Conservation (phyloP, 345 rosid species). For the Kernera saxatilis region DNA sequence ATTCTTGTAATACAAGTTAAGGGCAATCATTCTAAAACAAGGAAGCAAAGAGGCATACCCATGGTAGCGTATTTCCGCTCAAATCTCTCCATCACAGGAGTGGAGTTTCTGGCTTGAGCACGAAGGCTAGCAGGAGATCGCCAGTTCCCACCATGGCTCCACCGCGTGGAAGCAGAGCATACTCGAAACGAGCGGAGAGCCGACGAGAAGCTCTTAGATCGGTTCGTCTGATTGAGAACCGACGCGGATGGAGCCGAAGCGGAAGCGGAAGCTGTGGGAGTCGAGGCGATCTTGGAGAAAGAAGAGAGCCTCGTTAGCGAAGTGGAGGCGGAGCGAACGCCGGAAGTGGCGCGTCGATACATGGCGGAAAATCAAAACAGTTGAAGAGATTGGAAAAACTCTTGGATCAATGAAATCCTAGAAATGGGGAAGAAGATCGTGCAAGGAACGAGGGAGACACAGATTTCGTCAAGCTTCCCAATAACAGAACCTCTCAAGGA, state of each 20-base stretch:
- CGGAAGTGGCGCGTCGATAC: constrained; percentile 33
- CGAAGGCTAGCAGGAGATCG: constrained; percentile 40
- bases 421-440: constrained; percentile 14
- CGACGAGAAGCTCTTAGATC: constrained; percentile 37
- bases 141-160: constrained; percentile 43
- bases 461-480: background rate
- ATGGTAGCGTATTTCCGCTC: constrained; percentile 51
- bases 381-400: background rate
- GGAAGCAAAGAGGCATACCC: constrained; percentile 33
- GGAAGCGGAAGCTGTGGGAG: constrained; percentile 13
- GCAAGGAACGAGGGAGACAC: background rate
- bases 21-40: background rate
- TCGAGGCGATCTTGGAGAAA: constrained; percentile 18
- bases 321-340: constrained; percentile 36
- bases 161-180: constrained; percentile 31
- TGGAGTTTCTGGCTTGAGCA: constrained; percentile 34
- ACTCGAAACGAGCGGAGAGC: constrained; percentile 32
- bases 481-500: background rate
- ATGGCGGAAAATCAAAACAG: constrained; percentile 17
- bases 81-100: constrained; percentile 44
- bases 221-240: constrained; percentile 23
- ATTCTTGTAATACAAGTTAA: constrained; percentile 25
- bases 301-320: constrained; percentile 35
- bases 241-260: constrained; percentile 24
- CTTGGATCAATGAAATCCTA: background rate